Conservation (phyloP, 768 basidiomycete genomes). For the Fibroporia radiculosa region DNA sequence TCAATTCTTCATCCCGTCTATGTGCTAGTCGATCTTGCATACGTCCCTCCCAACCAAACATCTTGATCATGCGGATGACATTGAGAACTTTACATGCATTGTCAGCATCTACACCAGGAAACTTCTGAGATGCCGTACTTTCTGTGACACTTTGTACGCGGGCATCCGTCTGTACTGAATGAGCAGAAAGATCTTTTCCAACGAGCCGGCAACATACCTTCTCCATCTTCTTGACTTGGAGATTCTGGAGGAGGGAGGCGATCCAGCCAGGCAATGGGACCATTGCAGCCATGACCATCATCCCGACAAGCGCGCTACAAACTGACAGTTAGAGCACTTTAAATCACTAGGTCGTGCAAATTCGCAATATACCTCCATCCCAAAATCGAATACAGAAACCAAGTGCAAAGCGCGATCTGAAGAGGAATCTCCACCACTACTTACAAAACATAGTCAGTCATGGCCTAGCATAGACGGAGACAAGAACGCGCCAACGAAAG, state of each 20-base stretch:
- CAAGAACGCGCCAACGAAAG: slow-evolving; percentile 11
- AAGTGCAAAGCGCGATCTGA: slow-evolving; percentile 30
- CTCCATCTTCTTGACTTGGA: slow-evolving; percentile 34
- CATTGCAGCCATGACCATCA: slow-evolving; percentile 30
- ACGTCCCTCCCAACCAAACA: slow-evolving; percentile 35
- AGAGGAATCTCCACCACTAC: slow-evolving; percentile 31
- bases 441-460: too few relatives aligned
- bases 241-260: slow-evolving; percentile 26
- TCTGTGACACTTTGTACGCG: slow-evolving; percentile 40
- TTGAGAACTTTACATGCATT: slow-evolving; percentile 18
- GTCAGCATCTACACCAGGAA: not conserved
- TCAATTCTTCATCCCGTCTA: slow-evolving; percentile 54
- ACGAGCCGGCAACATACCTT: slow-evolving; percentile 16
- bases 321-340: slow-evolving; percentile 23
- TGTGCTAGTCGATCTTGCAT: slow-evolving; percentile 45
- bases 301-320: slow-evolving; percentile 33
- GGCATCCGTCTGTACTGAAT: slow-evolving; percentile 31
- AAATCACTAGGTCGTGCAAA: not conserved
- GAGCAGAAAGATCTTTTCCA: not conserved
- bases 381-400: slow-evolving; percentile 39
- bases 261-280: slow-evolving; percentile 38
- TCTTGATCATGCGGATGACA: slow-evolving; percentile 37
- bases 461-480: slow-evolving; percentile 14
- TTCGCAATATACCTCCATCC: slow-evolving; percentile 38
- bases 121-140: slow-evolving; percentile 6